Evolutionary conservation across 768 basidiomycete genomes (phyloP), one percentile per base, ranked within the genome.

Genomic region (Hebeloma cylindrosporum): DNA sequence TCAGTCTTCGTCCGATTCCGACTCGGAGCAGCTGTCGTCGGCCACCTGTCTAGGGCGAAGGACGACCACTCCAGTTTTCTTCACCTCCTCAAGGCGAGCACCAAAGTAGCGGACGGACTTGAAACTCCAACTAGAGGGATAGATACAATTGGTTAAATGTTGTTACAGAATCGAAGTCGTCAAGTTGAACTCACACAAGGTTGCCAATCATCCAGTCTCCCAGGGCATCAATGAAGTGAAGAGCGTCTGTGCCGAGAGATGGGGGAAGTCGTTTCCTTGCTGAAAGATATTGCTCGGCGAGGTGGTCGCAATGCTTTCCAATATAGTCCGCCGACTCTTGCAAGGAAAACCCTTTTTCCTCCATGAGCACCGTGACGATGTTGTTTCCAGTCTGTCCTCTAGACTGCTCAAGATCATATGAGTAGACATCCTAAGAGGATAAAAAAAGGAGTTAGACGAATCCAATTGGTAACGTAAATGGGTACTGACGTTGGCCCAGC

Each of bases 401-500:
- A 39, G 77, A 73, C 53, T 83, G 80, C 54, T 88, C 84, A 75
- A 83, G 79, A 60, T 83, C 79, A 62, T 85, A 87, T 6, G 82
- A 85, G 56, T 83, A 85, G 11, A 85, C 62, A 48, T 87, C 83
- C 83, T 84, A 54, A 33, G 50, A 43, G 13, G 30, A 20, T 17
- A 36, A 33, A 38, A 54, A 11, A 45, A 38, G 18, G 27, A 39
- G 21, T 27, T 27, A 37, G 11, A 41, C 17, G 8, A 18, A 13
- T 16, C 5, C 14, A 13, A 35, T n/a, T n/a, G n/a, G n/a, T n/a
- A n/a, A n/a, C 27, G 43, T 27, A 11, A 21, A 32, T 35, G 11
- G 28, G 22, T 16, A 64, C 77, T 62, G 48, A 85, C 84, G 60
- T 88, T 87, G 16, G 83, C 67, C 82, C 78, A 85, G 62, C 78